Evolutionary conservation across 352 stramenopile genomes (phyloP), one percentile per base, ranked within the genome.

Genomic region (Phytophthora pini): DNA sequence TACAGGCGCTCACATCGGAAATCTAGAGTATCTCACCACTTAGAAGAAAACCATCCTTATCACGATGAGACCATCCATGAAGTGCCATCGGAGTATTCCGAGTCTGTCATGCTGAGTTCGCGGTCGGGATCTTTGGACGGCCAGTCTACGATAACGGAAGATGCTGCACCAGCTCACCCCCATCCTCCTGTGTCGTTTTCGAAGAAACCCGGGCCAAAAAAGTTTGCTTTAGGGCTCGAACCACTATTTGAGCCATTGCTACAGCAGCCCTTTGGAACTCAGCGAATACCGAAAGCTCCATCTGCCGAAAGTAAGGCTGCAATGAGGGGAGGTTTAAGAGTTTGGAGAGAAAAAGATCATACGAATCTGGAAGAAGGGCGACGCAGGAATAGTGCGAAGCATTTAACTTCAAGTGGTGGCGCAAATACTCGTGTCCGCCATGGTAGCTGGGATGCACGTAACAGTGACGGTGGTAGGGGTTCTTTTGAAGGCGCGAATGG

Each of bases 211-310:
- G 60, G 60, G 2, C 73, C 76, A 4, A 76, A 60, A 31, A 86
- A 80, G 39, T 90, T 77, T 65, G 72, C 65, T 10, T 73, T 90
- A 40, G 84, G 65, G 2, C 84, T 94, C 56, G 86, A 94, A 59
- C 84, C 86, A 15, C 53, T 94, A 11, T 94, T 90, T 51, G 86
- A 94, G 47, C 84, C 86, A 34, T 67, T 94, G 7, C 49, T 94
- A 15, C 82, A 92, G 10, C 72, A 76, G 1, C 71, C 82, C 0
- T 84, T 90, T 27, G 86, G 86, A 29, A 92, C 82, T 0, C 86
- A 94, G 45, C 75, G 83, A 15, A 58, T 92, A 26, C 39, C 61
- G 4, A 75, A 78, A 51, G 66, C 47, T 17, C 48, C 61, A 13
- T 56, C 70, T 3, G 57, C 41, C 34, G 66, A 73, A 68, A 27